Evolutionary conservation across 805 yeast species (phyloP).

Genomic region (Metschnikowia matae): DNA sequence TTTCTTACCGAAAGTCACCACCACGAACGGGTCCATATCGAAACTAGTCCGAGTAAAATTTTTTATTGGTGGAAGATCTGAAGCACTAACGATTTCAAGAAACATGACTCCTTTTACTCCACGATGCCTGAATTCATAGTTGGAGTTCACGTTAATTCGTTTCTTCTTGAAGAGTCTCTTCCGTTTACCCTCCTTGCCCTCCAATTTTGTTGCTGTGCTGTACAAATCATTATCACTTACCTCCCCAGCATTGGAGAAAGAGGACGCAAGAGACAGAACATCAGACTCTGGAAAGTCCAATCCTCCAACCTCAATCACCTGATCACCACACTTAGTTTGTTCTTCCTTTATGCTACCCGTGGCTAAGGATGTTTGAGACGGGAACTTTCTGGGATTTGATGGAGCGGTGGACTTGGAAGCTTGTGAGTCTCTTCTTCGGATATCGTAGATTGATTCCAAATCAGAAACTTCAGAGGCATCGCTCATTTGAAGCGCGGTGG

Average conservation of each 20-base stretch:
- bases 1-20: constrained; percentile 82
- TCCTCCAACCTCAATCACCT: neutral
- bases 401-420: neutral
- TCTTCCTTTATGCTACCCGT: neutral
- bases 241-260: constrained; percentile 3
- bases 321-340: neutral
- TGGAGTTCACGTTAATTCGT: constrained; percentile 8
- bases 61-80: constrained; percentile 73
- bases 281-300: constrained; percentile 8
- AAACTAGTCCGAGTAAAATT: constrained; percentile 72
- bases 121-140: constrained; percentile 37
- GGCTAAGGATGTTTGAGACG: neutral
- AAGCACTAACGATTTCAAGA: constrained; percentile 68
- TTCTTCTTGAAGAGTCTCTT: constrained; percentile 8
- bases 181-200: constrained; percentile 3
- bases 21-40: constrained; percentile 96
- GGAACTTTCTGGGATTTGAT: neutral
- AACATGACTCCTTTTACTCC: constrained; percentile 66
- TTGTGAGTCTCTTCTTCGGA: neutral
- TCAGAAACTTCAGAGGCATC: constrained; percentile 28
- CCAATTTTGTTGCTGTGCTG: constrained; percentile 4
- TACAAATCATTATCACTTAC: constrained; percentile 10
- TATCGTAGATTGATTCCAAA: constrained; percentile 23
- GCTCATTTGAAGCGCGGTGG: constrained; percentile 11
- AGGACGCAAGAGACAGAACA: constrained; percentile 14